Evolutionary conservation across 768 basidiomycete genomes (phyloP).

Genomic region (Tremella yokohamensis): DNA sequence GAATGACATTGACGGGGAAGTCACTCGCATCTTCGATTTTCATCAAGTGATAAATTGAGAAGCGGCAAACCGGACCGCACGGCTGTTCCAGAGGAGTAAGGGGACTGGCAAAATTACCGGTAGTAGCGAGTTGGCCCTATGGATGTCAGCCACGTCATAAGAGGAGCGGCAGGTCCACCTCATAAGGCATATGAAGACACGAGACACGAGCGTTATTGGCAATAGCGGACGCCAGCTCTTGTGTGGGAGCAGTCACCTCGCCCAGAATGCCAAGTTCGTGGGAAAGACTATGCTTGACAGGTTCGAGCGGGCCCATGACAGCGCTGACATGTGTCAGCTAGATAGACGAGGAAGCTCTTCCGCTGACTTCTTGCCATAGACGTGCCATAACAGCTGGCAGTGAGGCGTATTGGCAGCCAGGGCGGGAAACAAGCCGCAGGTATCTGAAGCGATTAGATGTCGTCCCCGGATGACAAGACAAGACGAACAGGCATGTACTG

Average conservation of each 20-base stretch:
- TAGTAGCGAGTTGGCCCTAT: constrained; percentile 4
- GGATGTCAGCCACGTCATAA: too few species aligned
- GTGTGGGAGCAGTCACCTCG: constrained; percentile 7
- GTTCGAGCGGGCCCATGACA: constrained; percentile 9
- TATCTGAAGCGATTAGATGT: not conserved
- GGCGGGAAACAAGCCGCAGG: not conserved
- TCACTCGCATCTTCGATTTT: constrained; percentile 4
- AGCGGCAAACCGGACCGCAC: not conserved
- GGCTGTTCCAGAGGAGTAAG: constrained; percentile 6
- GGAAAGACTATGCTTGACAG: not conserved
- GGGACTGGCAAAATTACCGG: constrained; percentile 7
- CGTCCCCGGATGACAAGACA: not conserved
- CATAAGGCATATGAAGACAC: constrained; percentile 3
- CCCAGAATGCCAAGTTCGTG: constrained; percentile 4
- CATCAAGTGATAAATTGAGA: constrained; percentile 10
- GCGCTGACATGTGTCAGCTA: not conserved
- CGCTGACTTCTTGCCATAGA: constrained; percentile 8
- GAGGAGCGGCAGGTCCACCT: too few species aligned
- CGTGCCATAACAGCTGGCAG: constrained; percentile 4
- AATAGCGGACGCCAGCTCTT: constrained; percentile 1
- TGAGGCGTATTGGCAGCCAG: not conserved
- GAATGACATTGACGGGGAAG: not conserved
- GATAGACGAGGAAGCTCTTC: too few species aligned
- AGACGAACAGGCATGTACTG: not conserved
- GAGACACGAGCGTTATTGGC: constrained; percentile 5